phyloP scores from a whole-genome alignment of 2,329 filamentous ascomycete genomes.

The Epichloe baconii region DNA sequence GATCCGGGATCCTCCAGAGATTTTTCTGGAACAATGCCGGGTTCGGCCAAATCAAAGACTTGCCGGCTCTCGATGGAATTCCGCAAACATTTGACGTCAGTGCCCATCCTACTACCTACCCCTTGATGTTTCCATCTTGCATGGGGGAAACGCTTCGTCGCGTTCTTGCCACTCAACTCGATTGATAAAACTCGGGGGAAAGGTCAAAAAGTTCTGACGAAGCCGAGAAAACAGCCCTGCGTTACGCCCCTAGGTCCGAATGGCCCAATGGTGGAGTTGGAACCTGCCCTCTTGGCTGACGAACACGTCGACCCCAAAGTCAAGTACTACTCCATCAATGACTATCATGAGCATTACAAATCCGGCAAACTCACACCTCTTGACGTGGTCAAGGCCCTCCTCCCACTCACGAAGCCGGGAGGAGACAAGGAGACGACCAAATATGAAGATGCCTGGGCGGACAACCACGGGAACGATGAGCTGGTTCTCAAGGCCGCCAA shows the following conservation, averaged over 20 bases:
- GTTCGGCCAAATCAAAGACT: constrained; percentile 33
- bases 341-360: constrained; percentile 66
- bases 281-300: constrained; percentile 26
- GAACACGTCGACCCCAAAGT: constrained; percentile 28
- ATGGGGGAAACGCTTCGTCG: no score
- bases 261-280: constrained; percentile 26
- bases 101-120: not conserved
- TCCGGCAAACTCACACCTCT: constrained; percentile 58
- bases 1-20: constrained; percentile 46
- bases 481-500: constrained; percentile 53
- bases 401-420: constrained; percentile 56
- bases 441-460: constrained; percentile 63
- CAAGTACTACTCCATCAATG: constrained; percentile 55
- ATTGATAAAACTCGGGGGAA: no score
- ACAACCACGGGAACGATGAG: constrained; percentile 43
- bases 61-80: constrained; percentile 32
- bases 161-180: no score
- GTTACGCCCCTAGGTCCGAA: constrained; percentile 37
- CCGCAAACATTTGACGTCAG: constrained; percentile 34
- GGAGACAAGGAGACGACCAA: constrained; percentile 37
- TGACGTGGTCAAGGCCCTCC: constrained; percentile 55
- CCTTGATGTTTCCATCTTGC: no score
- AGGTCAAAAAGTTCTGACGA: not conserved
- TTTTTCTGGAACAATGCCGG: constrained; percentile 58
- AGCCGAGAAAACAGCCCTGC: constrained; percentile 29